Evolutionary conservation across 2,329 filamentous ascomycete genomes (phyloP).

Genomic region (Xylaria polymorpha): DNA sequence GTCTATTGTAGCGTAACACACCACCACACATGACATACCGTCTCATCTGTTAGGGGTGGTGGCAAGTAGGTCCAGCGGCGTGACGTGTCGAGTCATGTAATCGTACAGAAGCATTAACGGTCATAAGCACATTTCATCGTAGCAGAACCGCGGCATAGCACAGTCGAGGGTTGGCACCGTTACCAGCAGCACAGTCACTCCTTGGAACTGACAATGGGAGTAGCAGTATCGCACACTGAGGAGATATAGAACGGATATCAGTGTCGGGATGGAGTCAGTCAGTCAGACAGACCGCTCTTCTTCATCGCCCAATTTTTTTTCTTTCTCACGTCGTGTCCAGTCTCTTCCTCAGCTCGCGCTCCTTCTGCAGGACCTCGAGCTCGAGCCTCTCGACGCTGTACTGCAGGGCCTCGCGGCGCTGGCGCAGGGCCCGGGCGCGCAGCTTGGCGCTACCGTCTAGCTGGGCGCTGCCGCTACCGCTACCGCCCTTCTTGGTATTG

Average conservation of each 20-base stretch:
- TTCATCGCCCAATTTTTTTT: background rate
- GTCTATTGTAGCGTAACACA: background rate
- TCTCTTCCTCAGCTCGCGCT: constrained; percentile 67
- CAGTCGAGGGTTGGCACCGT: background rate
- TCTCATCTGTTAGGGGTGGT: too few species aligned
- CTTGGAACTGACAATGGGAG: background rate
- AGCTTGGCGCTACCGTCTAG: constrained; percentile 67
- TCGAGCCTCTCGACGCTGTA: constrained; percentile 89
- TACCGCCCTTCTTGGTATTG: constrained; percentile 15
- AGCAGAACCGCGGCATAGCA: background rate
- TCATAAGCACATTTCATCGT: background rate
- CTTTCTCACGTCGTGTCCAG: constrained; percentile 54
- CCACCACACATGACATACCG: background rate
- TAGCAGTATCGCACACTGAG: background rate
- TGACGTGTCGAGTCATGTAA: background rate
- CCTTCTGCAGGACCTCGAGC: constrained; percentile 83
- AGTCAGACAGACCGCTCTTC: background rate
- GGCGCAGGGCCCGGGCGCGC: constrained; percentile 70
- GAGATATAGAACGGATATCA: background rate
- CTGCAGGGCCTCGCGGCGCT: constrained; percentile 85
- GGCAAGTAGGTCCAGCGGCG: background rate
- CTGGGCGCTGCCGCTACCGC: constrained; percentile 36
- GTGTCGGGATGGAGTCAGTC: background rate
- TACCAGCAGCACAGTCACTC: background rate
- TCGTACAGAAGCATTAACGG: background rate